Percentiles rank a stretch among this genome's conserved stretches.
These are phyloP conservation scores for Karstenula rhodostoma DNA, from an alignment of 2,329 filamentous ascomycete species.

Conservation along the genomic window DNA sequence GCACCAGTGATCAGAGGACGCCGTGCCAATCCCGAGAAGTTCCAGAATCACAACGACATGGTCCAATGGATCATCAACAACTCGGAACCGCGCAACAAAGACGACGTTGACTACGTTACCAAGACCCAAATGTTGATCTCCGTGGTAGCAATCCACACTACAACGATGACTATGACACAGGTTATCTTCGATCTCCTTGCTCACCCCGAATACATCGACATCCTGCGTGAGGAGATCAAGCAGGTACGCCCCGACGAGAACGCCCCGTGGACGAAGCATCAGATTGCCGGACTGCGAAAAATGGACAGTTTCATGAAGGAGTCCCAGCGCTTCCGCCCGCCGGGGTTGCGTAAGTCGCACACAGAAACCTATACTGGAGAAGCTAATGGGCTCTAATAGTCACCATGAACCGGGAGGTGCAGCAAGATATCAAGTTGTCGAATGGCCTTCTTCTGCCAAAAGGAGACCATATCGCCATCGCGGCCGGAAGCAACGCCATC, in stretches of 20 bases:
- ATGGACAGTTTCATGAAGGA: conserved; percentile 19
- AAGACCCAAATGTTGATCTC: no score
- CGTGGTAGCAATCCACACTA: no score
- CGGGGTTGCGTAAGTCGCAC: no score
- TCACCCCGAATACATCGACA: conserved; percentile 8
- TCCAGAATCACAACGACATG: no score
- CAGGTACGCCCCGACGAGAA: background rate
- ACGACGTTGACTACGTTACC: no score
- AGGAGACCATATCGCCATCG: conserved; percentile 15
- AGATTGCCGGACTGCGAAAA: conserved; percentile 14
- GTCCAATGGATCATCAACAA: no score
- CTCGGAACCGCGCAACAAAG: no score
- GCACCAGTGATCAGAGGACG: no score
- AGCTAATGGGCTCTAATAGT: no score
- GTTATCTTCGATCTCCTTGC: conserved; percentile 17
- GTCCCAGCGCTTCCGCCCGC: conserved; percentile 18
- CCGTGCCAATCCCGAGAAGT: no score
- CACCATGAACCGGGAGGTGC: conserved; percentile 9
- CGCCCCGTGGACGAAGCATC: background rate
- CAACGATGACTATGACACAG: conserved; percentile 3
- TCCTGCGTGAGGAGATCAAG: conserved; percentile 15
- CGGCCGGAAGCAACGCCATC: conserved; percentile 17
- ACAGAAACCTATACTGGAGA: no score
- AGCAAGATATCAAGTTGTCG: conserved; percentile 11
- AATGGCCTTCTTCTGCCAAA: conserved; percentile 15